Evolutionary conservation across 2,329 filamentous ascomycete species (phyloP).

Genomic region (Cephalotrichum gorgonifer): DNA sequence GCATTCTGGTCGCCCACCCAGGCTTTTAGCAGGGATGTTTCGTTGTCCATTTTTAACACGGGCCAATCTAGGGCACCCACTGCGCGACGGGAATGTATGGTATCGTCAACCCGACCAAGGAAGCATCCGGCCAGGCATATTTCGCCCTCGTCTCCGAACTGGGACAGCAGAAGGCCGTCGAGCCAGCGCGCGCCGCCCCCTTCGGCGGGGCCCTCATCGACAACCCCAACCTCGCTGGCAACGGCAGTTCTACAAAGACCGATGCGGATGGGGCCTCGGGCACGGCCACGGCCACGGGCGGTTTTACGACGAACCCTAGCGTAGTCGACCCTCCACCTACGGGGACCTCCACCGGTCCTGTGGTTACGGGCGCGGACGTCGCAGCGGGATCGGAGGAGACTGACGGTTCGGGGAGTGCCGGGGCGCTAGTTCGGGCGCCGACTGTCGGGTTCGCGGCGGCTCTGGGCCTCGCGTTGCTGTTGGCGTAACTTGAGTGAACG

Average conservation of each 20-base stretch:
- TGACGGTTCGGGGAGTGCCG: neutral
- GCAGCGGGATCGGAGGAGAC: neutral
- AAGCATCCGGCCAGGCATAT: constrained; percentile 20
- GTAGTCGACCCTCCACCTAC: too few relatives aligned
- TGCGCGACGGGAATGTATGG: constrained; percentile 28
- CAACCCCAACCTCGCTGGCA: constrained; percentile 9
- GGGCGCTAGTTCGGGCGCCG: neutral
- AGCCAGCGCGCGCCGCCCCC: constrained; percentile 14
- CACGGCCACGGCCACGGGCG: neutral
- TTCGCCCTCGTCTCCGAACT: constrained; percentile 9
- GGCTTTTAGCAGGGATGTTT: too few relatives aligned
- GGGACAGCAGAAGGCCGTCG: constrained; percentile 6
- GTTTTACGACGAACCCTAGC: neutral
- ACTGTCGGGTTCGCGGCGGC: neutral
- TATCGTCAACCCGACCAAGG: constrained; percentile 22
- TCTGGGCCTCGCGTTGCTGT: neutral
- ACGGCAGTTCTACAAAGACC: constrained; percentile 1
- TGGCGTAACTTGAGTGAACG: neutral
- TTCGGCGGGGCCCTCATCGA: constrained; percentile 20
- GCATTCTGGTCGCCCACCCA: too few relatives aligned
- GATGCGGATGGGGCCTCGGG: constrained; percentile 2
- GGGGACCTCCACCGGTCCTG: neutral
- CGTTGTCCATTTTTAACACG: neutral
- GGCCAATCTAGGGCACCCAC: constrained; percentile 16
- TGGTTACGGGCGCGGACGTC: constrained; percentile 2